Evolutionary conservation across 495 filamentous ascomycete genomes (phyloP), one percentile per base, ranked within the genome.

Genomic region (Neurospora africana): DNA sequence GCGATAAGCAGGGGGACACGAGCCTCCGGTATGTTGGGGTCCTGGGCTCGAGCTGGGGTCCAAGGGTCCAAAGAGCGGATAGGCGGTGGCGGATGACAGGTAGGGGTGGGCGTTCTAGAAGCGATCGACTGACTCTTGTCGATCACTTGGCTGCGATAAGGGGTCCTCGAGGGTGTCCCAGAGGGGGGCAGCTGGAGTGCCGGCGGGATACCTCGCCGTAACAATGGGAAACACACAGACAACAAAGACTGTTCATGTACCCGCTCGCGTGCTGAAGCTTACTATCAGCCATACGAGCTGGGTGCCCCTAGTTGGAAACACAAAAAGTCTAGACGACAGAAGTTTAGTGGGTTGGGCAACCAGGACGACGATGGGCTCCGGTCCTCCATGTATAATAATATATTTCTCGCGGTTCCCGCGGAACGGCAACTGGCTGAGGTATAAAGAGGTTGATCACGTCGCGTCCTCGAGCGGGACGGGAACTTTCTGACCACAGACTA

Each of bases 31-130:
- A 33, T 33, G 53, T 35, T 33, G 27, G 53, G 53, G 53, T 65
- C 53, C 53, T 33, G 7, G 15, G 41, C 41, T 44, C 41, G 41
- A 44, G 41, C 41, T 44, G 41, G 47, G 47, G 47, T 27, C 47
- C 47, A 27, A 58, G 47, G 21, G 47, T 58, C 47, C 53, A 7
- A 65, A 65, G 53, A 65, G 15, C 53, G 58, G 47, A 33, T 21
- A 39, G 61, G 37, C 43, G 75, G 73, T 75, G 75, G 75, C 73
- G 69, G 74, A 68, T 65, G 53, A 70, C 21, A 53, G 53, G 69
- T n/a, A 35, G 33, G 47, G 69, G 44, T 68, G 21, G 58, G 40
- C n/a, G 73, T 76, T 75, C 75, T 75, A 75, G 75, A 76, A 73
- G 70, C 71, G 73, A 76, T 75, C 71, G 71, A 70, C 71, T 39